These are phyloP conservation scores for Aspergillus costaricaensis DNA, from an alignment of 2,329 filamentous ascomycete genomes.

Conservation along the genomic window DNA sequence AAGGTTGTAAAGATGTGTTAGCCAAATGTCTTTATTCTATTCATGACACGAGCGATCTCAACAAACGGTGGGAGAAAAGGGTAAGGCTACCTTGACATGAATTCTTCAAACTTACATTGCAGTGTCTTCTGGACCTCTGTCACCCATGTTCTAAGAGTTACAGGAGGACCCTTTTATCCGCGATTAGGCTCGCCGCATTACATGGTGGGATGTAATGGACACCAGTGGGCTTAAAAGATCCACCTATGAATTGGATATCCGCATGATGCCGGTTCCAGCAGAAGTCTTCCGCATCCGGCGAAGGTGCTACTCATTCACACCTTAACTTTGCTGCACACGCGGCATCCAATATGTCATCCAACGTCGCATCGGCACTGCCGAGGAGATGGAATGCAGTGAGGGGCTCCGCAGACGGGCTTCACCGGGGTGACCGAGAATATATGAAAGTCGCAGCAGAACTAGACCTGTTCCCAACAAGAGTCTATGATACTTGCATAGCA, in stretches of 20 bases:
- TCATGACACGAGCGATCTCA: too few species aligned
- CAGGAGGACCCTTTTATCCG: background rate
- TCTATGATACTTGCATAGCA: background rate
- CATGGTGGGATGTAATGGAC: background rate
- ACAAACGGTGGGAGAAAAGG: background rate
- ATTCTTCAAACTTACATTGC: background rate
- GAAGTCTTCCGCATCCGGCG: background rate
- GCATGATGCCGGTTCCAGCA: background rate
- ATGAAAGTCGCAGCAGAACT: background rate
- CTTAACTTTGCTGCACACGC: background rate
- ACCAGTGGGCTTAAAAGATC: background rate
- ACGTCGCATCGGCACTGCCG: background rate
- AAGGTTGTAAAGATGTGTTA: background rate
- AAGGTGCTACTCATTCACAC: background rate
- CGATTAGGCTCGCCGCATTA: background rate
- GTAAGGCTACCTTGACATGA: background rate
- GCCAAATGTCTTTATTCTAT: too few species aligned
- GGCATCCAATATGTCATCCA: background rate
- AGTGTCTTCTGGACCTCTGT: background rate
- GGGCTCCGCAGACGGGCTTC: background rate
- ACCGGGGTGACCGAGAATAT: background rate
- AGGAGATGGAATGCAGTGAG: background rate
- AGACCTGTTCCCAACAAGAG: background rate
- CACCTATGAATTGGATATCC: background rate
- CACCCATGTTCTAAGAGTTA: background rate